Conservation (phyloP, 2,329 filamentous ascomycete species). For the Rugonectria rugulosa region DNA sequence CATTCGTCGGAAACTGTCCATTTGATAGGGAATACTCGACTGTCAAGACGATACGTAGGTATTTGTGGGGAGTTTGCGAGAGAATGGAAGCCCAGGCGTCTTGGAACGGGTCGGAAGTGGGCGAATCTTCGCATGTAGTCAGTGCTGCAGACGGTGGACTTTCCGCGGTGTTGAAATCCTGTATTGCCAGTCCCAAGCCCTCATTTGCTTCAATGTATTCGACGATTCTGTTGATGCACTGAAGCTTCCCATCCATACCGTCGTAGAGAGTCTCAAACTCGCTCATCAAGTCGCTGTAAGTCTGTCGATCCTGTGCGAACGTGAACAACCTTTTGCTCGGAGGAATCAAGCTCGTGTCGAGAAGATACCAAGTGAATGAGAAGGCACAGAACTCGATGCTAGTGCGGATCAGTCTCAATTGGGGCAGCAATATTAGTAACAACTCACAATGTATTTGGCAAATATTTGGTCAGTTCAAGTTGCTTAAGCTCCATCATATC, state of each 20-base stretch:
- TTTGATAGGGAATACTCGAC: background rate
- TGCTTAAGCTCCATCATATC: constrained; percentile 1
- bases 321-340: background rate
- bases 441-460: constrained; percentile 20
- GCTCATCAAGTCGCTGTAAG: background rate
- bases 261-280: background rate
- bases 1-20: background rate
- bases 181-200: background rate
- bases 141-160: background rate
- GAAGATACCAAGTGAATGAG: constrained; percentile 5
- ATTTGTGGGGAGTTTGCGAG: background rate
- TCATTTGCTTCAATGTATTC: background rate
- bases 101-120: background rate
- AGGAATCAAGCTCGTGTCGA: background rate
- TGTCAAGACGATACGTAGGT: background rate
- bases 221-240: background rate
- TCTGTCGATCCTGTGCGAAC: background rate
- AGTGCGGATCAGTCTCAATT: background rate
- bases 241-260: background rate
- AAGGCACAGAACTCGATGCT: constrained; percentile 4
- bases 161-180: background rate
- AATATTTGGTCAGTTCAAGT: constrained; percentile 2
- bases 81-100: background rate
- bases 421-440: background rate
- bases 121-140: background rate